Percentiles rank a stretch among this genome's conserved stretches.
These are phyloP conservation scores for Ambrosia artemisiifolia DNA, from an alignment of 129 eudicot genomes.

Conservation along the genomic window DNA sequence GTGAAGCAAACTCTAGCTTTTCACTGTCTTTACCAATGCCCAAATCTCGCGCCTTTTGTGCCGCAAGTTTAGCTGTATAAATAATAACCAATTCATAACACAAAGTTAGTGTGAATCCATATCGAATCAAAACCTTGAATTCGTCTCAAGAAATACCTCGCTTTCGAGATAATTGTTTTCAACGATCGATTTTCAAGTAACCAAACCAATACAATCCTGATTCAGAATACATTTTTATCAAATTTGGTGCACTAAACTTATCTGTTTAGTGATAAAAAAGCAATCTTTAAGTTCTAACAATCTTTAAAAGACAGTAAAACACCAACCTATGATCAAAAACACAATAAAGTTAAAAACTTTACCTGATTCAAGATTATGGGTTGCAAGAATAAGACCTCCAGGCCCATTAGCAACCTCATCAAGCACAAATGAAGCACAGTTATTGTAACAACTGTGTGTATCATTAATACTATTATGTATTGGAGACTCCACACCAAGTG, in stretches of 20 bases:
- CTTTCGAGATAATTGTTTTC: constrained; percentile 31
- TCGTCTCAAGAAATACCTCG: constrained; percentile 42
- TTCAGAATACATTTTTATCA: constrained; percentile 34
- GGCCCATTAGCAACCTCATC: constrained; percentile 61
- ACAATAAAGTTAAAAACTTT: constrained; percentile 4
- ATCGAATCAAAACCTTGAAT: constrained; percentile 18
- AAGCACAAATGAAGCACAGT: constrained; percentile 75
- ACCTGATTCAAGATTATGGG: constrained; percentile 96
- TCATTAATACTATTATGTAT: constrained; percentile 53
- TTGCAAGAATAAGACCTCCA: constrained; percentile 77
- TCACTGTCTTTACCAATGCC: constrained; percentile 61
- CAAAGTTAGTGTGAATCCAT: constrained; percentile 17
- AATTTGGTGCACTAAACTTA: constrained; percentile 30
- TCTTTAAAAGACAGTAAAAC: not conserved
- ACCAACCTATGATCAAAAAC: not conserved
- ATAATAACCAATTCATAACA: not conserved
- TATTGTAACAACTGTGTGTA: constrained; percentile 68
- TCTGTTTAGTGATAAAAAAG: constrained; percentile 25
- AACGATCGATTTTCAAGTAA: constrained; percentile 31
- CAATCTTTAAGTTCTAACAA: constrained; percentile 8
- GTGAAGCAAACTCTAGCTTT: constrained; percentile 79
- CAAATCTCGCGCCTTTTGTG: constrained; percentile 59
- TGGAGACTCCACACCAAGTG: constrained; percentile 68
- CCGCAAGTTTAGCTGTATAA: constrained; percentile 59
- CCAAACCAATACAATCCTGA: constrained; percentile 31